A percentile compares a stretch with the other conserved stretches of the same genome.
These are phyloP conservation scores for Debaryomyces maramus DNA, from an alignment of 805 yeast genomes.

Conservation along the genomic window DNA sequence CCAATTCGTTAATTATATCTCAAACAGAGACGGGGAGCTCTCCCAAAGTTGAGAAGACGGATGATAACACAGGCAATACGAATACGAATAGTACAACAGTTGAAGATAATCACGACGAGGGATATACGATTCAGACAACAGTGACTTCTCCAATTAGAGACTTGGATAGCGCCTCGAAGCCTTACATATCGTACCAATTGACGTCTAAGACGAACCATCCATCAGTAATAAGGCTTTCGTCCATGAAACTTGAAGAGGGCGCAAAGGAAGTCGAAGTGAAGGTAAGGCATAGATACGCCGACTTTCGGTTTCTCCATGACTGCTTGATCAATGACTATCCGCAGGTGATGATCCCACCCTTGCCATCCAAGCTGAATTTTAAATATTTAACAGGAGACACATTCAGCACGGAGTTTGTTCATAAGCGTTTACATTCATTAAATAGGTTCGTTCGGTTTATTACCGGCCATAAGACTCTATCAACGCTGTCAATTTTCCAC, in stretches of 20 bases:
- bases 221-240: conserved; percentile 40
- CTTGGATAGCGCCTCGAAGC: conserved; percentile 65
- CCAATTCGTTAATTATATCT: conserved; percentile 10
- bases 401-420: conserved; percentile 80
- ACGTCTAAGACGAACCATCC: conserved; percentile 66
- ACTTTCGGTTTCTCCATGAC: conserved; percentile 76
- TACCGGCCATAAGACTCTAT: conserved; percentile 69
- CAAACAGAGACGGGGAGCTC: neutral
- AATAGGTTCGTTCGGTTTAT: conserved; percentile 74
- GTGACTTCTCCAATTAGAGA: conserved; percentile 69
- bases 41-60: neutral
- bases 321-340: conserved; percentile 78
- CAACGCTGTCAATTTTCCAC: conserved; percentile 67
- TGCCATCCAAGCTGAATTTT: conserved; percentile 88
- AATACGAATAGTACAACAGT: neutral
- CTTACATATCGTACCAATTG: conserved; percentile 72
- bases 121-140: conserved; percentile 20
- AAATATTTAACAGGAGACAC: conserved; percentile 94
- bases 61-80: neutral
- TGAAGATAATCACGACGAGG: conserved; percentile 10
- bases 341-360: conserved; percentile 84
- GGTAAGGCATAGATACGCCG: conserved; percentile 82
- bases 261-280: conserved; percentile 36
- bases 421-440: conserved; percentile 76
- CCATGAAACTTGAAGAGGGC: conserved; percentile 13